Evolutionary conservation across 1,139 yeast genomes (phyloP).

Genomic region (Protomyces macrosporus): DNA sequence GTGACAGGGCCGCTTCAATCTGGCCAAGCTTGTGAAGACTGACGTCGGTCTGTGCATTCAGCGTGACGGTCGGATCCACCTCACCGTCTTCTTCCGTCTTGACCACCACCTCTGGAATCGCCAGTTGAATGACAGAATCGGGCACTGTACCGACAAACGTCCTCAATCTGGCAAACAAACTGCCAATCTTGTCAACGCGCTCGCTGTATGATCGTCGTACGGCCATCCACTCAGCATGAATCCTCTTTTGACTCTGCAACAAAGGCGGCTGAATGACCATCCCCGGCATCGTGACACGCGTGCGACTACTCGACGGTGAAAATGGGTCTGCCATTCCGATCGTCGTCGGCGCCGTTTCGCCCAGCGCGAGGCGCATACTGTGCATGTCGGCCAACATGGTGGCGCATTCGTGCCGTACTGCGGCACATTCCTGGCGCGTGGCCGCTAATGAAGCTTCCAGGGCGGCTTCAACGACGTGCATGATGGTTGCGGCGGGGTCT

Average conservation of each 20-base stretch:
- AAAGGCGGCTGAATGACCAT: slow-evolving; percentile 5
- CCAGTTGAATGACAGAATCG: neutral
- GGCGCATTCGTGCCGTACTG: slow-evolving; percentile 11
- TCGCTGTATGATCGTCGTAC: slow-evolving; percentile 5
- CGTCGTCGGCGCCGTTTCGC: neutral
- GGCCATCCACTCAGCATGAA: slow-evolving; percentile 9
- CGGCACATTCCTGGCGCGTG: slow-evolving; percentile 12
- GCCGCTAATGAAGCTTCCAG: slow-evolving; percentile 13
- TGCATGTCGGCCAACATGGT: slow-evolving; percentile 17
- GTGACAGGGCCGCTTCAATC: slow-evolving; percentile 6
- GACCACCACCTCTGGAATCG: neutral
- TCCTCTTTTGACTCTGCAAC: slow-evolving; percentile 11
- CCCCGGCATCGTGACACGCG: neutral
- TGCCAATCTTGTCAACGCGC: slow-evolving; percentile 4
- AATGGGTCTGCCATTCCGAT: slow-evolving; percentile 7
- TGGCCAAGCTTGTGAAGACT: slow-evolving; percentile 14
- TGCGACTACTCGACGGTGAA: neutral
- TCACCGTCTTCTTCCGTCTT: neutral
- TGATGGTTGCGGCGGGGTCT: slow-evolving; percentile 13
- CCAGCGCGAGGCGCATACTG: slow-evolving; percentile 15
- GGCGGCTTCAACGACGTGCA: slow-evolving; percentile 21
- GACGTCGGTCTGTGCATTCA: neutral
- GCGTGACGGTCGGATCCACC: neutral
- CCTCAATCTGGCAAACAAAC: neutral
- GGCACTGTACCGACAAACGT: neutral